phyloP scores from a whole-genome alignment of 805 yeast genomes.

The Hanseniaspora osmophila region DNA sequence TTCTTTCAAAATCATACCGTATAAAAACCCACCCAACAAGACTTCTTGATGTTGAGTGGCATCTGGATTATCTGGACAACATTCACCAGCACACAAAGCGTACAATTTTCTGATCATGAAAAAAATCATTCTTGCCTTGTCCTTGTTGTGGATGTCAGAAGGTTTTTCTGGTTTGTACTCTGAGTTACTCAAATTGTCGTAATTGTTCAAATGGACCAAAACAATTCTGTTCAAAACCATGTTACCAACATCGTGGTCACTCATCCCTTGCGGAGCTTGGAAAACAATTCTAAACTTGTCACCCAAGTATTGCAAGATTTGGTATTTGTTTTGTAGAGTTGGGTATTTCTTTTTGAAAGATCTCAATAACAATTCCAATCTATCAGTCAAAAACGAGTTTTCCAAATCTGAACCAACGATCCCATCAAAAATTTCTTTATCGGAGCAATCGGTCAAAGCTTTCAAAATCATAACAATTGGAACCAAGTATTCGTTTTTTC shows the following conservation, averaged over 20 bases:
- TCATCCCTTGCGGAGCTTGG: constrained; percentile 73
- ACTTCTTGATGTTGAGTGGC: constrained; percentile 98
- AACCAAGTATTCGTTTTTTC: constrained; percentile 85
- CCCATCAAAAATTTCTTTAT: constrained; percentile 91
- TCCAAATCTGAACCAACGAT: constrained; percentile 77
- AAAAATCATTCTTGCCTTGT: constrained; percentile 74
- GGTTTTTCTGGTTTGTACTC: not conserved
- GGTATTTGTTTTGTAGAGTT: constrained; percentile 61
- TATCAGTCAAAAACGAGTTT: constrained; percentile 92
- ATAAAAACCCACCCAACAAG: constrained; percentile 84
- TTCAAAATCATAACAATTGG: constrained; percentile 88
- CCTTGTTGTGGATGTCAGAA: constrained; percentile 37
- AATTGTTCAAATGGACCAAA: constrained; percentile 62
- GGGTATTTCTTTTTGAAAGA: constrained; percentile 63
- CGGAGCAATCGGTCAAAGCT: constrained; percentile 81
- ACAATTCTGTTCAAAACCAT: constrained; percentile 75
- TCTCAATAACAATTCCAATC: constrained; percentile 84
- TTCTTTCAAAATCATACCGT: constrained; percentile 93
- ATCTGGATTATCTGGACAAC: constrained; percentile 96
- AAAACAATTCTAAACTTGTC: constrained; percentile 91
- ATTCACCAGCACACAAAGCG: constrained; percentile 90
- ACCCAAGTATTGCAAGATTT: constrained; percentile 88
- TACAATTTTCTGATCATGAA: constrained; percentile 94
- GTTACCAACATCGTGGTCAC: constrained; percentile 83
- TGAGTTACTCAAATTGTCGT: constrained; percentile 11